These are phyloP conservation scores for Tubosaeta sp. DNA, from an alignment of 768 basidiomycete genomes.

Conservation along the genomic window DNA sequence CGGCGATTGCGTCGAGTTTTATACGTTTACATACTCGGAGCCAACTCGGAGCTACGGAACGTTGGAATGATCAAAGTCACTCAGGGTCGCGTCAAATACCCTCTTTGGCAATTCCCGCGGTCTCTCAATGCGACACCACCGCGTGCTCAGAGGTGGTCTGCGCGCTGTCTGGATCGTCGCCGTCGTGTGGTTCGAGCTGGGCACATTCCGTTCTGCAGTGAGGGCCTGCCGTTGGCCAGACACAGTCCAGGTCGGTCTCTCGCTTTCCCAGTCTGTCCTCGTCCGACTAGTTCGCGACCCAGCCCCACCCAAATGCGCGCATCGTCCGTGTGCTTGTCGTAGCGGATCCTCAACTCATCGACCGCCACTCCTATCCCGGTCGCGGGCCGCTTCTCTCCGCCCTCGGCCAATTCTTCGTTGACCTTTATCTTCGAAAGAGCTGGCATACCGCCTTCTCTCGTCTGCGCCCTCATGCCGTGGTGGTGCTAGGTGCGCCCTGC, in stretches of 20 bases:
- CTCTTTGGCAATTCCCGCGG: not conserved
- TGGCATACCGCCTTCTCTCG: slow-evolving; percentile 62
- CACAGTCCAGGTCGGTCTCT: slow-evolving; percentile 24
- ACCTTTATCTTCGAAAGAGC: slow-evolving; percentile 80
- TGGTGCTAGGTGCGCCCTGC: slow-evolving; percentile 60
- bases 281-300: not conserved
- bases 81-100: not conserved
- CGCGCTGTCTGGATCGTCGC: slow-evolving; percentile 56
- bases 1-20: too few relatives aligned
- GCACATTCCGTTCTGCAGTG: slow-evolving; percentile 47
- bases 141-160: slow-evolving; percentile 34
- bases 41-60: too few relatives aligned
- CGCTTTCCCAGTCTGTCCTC: not conserved
- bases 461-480: slow-evolving; percentile 62
- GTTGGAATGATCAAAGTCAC: not conserved
- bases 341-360: slow-evolving; percentile 85
- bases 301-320: slow-evolving; percentile 21
- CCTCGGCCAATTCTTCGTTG: slow-evolving; percentile 62
- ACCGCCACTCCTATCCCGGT: slow-evolving; percentile 68
- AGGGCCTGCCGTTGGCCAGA: slow-evolving; percentile 62
- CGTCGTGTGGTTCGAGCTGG: slow-evolving; percentile 69
- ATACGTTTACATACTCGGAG: not conserved
- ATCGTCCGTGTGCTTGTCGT: slow-evolving; percentile 54
- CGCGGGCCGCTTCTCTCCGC: slow-evolving; percentile 51
- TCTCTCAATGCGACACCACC: not conserved